A percentile compares a stretch with the other conserved stretches of the same genome.
Evolutionary conservation across 2,329 filamentous ascomycete species (phyloP).

Genomic region (Tolypocladium tundrense): DNA sequence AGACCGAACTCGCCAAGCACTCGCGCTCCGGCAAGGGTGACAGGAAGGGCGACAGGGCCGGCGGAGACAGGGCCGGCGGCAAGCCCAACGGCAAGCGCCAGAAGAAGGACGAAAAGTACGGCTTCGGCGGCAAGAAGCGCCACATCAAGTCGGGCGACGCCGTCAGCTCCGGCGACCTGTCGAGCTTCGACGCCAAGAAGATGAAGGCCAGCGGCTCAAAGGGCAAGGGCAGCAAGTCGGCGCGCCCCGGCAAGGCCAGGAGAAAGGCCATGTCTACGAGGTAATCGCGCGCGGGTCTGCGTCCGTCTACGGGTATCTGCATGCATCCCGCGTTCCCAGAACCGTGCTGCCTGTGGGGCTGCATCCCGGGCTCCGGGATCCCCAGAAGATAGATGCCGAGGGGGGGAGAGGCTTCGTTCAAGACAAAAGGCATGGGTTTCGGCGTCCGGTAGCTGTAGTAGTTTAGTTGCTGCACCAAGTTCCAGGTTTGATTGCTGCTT

Average conservation of each 20-base stretch:
- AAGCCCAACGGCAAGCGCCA: conserved; percentile 60
- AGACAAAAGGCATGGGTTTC: background rate
- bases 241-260: conserved; percentile 40
- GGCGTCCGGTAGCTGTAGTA: background rate
- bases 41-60: conserved; percentile 16
- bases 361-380: background rate
- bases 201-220: conserved; percentile 56
- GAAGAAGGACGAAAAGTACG: conserved; percentile 92
- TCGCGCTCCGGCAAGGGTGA: conserved; percentile 27
- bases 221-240: conserved; percentile 23
- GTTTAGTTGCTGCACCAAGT: background rate
- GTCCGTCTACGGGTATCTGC: background rate
- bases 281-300: conserved; percentile 3
- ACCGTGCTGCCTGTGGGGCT: background rate
- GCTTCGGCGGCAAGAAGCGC: conserved; percentile 92
- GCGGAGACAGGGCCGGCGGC: conserved; percentile 11
- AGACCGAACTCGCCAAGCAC: conserved; percentile 45
- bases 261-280: conserved; percentile 31
- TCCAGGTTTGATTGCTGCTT: background rate
- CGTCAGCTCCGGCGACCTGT: conserved; percentile 67
- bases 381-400: background rate
- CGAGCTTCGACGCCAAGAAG: conserved; percentile 66
- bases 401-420: no score
- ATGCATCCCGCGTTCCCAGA: background rate
- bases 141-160: conserved; percentile 87